These are phyloP conservation scores for Gossypium rotundifolium DNA, from an alignment of 345 rosid species.

Conservation along the genomic window DNA sequence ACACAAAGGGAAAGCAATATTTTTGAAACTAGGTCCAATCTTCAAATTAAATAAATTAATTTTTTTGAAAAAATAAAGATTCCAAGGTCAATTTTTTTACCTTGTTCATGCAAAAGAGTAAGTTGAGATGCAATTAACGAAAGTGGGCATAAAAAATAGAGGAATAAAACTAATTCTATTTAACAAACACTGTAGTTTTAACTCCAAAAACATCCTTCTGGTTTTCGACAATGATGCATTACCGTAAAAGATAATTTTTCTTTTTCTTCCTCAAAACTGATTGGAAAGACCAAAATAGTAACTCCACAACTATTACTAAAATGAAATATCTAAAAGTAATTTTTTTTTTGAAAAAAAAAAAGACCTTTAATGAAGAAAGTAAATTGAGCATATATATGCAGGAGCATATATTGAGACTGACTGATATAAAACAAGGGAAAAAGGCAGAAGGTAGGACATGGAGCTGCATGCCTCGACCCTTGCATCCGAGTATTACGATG, in stretches of 20 bases:
- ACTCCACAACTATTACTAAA: background rate
- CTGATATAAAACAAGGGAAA: background rate
- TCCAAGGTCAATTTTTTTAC: too few species aligned
- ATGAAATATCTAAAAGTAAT: background rate
- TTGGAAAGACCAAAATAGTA: conserved; percentile 13
- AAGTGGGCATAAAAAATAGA: too few species aligned
- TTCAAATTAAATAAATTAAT: too few species aligned
- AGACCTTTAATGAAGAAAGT: background rate
- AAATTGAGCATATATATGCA: background rate
- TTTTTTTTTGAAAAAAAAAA: too few species aligned
- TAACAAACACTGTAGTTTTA: too few species aligned
- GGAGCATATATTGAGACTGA: background rate
- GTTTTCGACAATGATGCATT: background rate
- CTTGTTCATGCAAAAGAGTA: too few species aligned
- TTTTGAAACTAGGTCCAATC: too few species aligned
- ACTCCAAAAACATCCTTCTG: too few species aligned
- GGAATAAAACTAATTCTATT: too few species aligned
- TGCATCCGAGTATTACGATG: background rate
- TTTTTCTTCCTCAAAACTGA: background rate
- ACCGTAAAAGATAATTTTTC: background rate
- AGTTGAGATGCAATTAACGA: too few species aligned
- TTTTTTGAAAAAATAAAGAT: too few species aligned
- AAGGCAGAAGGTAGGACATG: background rate
- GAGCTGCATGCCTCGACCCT: conserved; percentile 4
- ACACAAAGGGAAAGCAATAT: too few species aligned